phyloP scores from a whole-genome alignment of 176 grass and related monocot species.

The Triticum monococcum region DNA sequence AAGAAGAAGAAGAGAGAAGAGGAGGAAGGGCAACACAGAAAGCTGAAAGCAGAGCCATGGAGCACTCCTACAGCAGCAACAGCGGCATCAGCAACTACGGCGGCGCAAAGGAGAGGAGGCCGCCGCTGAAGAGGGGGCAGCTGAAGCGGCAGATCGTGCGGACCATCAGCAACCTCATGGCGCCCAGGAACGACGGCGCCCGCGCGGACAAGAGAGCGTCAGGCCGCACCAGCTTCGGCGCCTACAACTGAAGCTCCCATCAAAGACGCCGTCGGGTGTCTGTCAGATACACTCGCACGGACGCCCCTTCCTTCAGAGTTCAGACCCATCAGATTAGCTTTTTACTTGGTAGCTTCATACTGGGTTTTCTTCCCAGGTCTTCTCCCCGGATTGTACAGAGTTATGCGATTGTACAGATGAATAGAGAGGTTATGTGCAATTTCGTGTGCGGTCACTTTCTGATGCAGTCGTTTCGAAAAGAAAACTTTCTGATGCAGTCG shows the following conservation, averaged over 20 bases:
- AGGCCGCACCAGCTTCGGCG: background rate
- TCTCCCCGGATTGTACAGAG: no score
- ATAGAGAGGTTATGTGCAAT: no score
- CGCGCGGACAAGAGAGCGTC: background rate
- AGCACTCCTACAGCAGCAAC: background rate
- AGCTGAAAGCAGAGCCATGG: no score
- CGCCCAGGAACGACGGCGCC: background rate
- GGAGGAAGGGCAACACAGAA: no score
- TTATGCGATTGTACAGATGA: no score
- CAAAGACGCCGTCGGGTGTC: background rate
- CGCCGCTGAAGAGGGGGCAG: conserved; percentile 27
- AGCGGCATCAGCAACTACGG: background rate
- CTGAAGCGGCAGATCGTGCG: conserved; percentile 23
- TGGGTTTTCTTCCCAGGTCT: no score
- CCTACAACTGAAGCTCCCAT: background rate
- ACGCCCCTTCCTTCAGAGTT: no score
- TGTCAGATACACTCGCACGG: background rate
- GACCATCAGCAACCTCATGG: background rate
- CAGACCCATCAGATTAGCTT: background rate
- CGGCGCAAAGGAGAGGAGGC: conserved; percentile 14
- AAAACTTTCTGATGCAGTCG: no score
- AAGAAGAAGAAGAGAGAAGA: no score
- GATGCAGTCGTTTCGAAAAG: no score
- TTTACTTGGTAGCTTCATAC: no score
- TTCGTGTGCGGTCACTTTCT: no score